Evolutionary conservation across 345 rosid genomes (phyloP), one percentile per base, ranked within the genome.

Genomic region (Eucalyptus globulus): DNA sequence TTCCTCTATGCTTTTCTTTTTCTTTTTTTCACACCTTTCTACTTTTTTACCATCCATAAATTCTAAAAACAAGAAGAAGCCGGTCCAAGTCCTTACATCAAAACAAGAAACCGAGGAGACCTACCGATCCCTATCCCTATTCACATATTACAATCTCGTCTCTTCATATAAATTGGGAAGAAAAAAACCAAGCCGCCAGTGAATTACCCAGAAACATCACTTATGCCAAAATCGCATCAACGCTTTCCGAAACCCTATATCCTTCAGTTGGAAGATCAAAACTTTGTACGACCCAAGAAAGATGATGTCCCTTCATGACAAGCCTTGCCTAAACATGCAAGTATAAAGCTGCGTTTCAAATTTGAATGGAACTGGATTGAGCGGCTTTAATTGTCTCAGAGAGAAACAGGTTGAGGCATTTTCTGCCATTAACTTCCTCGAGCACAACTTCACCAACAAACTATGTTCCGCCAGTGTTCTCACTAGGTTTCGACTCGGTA

Each of bases 401-500:
- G 85, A 40, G 85, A 76, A 76, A 76, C 85, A 21, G 21, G 85
- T 76, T 40, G 85, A 76, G 29, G 85, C 85, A 40, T 40, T 37
- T 76, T 43, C 47, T 7, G 9, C 85, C 47, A 76, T 40, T 40
- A 37, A 40, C 85, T 40, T 76, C 85, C 47, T 76, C 14, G 47
- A 40, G 85, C 47, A 37, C 29, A 37, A 51, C 88, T 60, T 53
- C 43, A 60, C 67, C 45, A 24, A 27, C 15, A 54, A 37, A 54
- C 69, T 53, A 87, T 51, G 45, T 87, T 54, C 69, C 47, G n/a
- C 88, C 88, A 67, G 58, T 76, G 72, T 49, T 65, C 27, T 40
- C 81, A 7, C 19, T 37, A 49, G 89, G 89, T 45, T 93, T 95
- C 60, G 96, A 86, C 88, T 93, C 98, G 2, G 95, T 86, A 89